A percentile compares a stretch with the other conserved stretches of the same genome.
Evolutionary conservation across 2,329 filamentous ascomycete genomes (phyloP).

Genomic region (Ceratocystis albifundus): DNA sequence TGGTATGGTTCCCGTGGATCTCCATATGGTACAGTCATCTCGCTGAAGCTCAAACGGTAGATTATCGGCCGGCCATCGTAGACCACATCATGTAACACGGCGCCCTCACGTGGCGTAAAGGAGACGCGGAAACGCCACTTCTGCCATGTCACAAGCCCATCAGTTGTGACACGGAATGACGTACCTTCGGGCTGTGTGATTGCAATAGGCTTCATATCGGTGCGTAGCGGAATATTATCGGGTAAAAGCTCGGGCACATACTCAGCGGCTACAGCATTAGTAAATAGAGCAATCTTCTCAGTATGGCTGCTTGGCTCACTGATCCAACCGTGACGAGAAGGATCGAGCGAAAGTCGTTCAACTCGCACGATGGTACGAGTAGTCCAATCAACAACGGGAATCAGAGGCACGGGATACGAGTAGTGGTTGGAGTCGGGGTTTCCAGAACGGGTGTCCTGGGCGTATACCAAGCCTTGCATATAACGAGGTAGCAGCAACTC

Average conservation of each 20-base stretch:
- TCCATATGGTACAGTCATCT: slow-evolving; percentile 59
- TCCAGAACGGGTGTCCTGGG: slow-evolving; percentile 33
- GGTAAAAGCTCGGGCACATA: slow-evolving; percentile 43
- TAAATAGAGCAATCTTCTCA: slow-evolving; percentile 37
- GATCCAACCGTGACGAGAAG: slow-evolving; percentile 34
- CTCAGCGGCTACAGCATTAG: slow-evolving; percentile 33
- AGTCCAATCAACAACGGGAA: slow-evolving; percentile 46
- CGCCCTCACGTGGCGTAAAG: slow-evolving; percentile 59
- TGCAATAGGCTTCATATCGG: slow-evolving; percentile 56
- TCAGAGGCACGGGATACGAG: slow-evolving; percentile 47
- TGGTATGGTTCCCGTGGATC: slow-evolving; percentile 55
- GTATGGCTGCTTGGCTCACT: slow-evolving; percentile 15
- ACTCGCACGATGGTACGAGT: slow-evolving; percentile 46
- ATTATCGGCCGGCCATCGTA: slow-evolving; percentile 56
- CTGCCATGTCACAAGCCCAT: slow-evolving; percentile 47
- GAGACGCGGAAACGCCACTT: slow-evolving; percentile 59
- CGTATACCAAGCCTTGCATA: slow-evolving; percentile 43
- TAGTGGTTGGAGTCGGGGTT: slow-evolving; percentile 51
- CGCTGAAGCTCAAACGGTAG: slow-evolving; percentile 54
- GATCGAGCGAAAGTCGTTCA: slow-evolving; percentile 44
- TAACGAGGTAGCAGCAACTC: slow-evolving; percentile 30
- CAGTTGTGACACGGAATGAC: slow-evolving; percentile 47
- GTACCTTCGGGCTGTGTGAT: slow-evolving; percentile 59
- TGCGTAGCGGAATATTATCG: slow-evolving; percentile 32
- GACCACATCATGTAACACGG: slow-evolving; percentile 56